These are phyloP conservation scores for Globisporangium spiculum DNA, from an alignment of 352 stramenopile genomes.

Conservation along the genomic window DNA sequence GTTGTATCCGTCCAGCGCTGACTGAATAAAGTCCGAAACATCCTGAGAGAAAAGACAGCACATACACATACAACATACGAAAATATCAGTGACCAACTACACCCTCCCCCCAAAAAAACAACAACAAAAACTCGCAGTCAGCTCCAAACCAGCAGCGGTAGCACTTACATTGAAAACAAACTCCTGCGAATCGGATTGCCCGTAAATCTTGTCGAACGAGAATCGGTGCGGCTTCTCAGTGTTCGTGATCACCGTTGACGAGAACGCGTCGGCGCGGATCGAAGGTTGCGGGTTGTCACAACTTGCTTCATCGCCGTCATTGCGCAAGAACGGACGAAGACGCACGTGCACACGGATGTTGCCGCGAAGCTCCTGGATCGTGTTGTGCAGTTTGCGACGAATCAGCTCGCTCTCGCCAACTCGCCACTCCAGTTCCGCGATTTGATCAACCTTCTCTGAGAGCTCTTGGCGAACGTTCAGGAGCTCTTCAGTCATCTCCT, in stretches of 20 bases:
- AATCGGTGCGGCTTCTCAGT: constrained; percentile 87
- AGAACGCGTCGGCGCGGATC: constrained; percentile 68
- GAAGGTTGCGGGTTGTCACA: constrained; percentile 46
- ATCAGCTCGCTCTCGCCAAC: constrained; percentile 64
- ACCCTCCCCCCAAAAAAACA: too few relatives aligned
- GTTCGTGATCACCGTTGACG: constrained; percentile 69
- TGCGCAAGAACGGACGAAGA: constrained; percentile 89
- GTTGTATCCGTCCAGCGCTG: constrained; percentile 97
- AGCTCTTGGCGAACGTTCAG: constrained; percentile 59
- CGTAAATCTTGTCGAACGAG: constrained; percentile 98
- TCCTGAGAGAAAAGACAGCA: constrained; percentile 34
- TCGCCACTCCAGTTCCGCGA: constrained; percentile 63
- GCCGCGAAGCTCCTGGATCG: constrained; percentile 98
- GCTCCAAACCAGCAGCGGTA: constrained; percentile 7
- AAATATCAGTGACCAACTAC: background rate
- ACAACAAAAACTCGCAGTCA: background rate
- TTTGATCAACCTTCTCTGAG: constrained; percentile 54
- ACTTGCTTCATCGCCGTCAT: constrained; percentile 61
- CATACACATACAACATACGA: background rate
- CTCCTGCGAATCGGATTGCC: constrained; percentile 93
- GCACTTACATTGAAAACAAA: constrained; percentile 83
- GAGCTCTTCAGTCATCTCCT: constrained; percentile 74
- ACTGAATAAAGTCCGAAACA: constrained; percentile 87
- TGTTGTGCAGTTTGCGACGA: constrained; percentile 97
- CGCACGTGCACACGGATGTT: constrained; percentile 98